Percentiles rank a stretch among this genome's conserved stretches.
Conservation (phyloP, 106 monocot species). For the Dendrobium chrysotoxum region DNA sequence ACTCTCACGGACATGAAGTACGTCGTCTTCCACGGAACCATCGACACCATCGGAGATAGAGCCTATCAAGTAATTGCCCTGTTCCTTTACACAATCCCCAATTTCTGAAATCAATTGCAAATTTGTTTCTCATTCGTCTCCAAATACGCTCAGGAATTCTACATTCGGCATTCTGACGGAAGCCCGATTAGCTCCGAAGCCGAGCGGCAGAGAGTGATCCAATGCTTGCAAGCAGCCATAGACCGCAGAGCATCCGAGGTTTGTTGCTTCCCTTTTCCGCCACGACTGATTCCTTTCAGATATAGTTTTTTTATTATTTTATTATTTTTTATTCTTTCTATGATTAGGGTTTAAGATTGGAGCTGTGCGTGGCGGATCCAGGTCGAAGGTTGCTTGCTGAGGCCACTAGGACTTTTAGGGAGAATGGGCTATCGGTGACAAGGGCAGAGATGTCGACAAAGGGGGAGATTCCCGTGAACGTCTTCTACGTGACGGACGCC, state of each 20-base stretch:
- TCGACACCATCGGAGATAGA: constrained; percentile 58
- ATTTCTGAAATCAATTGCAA: neutral
- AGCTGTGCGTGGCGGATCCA: constrained; percentile 50
- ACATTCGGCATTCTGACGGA: constrained; percentile 76
- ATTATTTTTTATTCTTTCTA: neutral
- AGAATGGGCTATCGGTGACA: constrained; percentile 73
- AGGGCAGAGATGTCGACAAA: constrained; percentile 68
- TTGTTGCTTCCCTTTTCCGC: neutral
- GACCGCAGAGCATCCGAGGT: constrained; percentile 76
- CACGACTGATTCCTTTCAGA: neutral
- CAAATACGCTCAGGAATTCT: constrained; percentile 64
- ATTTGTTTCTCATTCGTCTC: neutral
- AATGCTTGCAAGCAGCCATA: constrained; percentile 76
- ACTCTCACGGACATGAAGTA: constrained; percentile 92
- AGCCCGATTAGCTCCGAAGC: constrained; percentile 80
- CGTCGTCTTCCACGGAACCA: constrained; percentile 79
- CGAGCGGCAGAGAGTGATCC: constrained; percentile 78
- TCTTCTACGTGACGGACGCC: constrained; percentile 79
- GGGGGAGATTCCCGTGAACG: constrained; percentile 44
- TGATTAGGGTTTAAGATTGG: constrained; percentile 68
- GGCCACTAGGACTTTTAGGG: constrained; percentile 82
- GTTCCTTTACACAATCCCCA: neutral
- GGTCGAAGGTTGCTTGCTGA: constrained; percentile 53
- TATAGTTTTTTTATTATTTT: neutral
- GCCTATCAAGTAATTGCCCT: constrained; percentile 44